These are phyloP conservation scores for Metschnikowia bowlesiae DNA, from an alignment of 805 yeast genomes.

Conservation along the genomic window DNA sequence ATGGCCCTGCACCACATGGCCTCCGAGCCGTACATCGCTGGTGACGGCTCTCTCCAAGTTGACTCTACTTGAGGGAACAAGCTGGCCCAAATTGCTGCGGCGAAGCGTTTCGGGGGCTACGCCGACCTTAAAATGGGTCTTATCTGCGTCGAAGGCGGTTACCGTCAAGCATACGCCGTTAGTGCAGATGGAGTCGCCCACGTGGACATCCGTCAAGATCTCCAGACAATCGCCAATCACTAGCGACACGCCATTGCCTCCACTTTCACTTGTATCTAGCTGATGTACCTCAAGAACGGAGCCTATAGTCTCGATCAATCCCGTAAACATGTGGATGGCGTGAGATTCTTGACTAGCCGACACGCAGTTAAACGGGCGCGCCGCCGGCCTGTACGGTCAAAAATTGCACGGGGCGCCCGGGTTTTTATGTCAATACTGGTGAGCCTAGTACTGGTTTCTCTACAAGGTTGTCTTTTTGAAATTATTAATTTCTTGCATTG, in stretches of 20 bases:
- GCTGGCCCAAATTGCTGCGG: slow-evolving; percentile 67
- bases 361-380: neutral
- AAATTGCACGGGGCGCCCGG: too few species aligned
- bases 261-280: slow-evolving; percentile 48
- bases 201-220: slow-evolving; percentile 73
- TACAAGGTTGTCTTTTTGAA: neutral
- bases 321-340: slow-evolving; percentile 73
- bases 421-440: too few species aligned
- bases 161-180: slow-evolving; percentile 93
- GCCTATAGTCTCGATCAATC: slow-evolving; percentile 85
- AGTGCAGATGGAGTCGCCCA: slow-evolving; percentile 91
- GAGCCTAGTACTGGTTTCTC: neutral
- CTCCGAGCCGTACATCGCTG: slow-evolving; percentile 84
- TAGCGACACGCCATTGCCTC: slow-evolving; percentile 73
- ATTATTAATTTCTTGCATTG: neutral
- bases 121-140: slow-evolving; percentile 73
- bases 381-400: neutral
- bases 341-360: neutral
- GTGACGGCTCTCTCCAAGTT: slow-evolving; percentile 91
- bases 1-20: slow-evolving; percentile 97
- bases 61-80: slow-evolving; percentile 57
- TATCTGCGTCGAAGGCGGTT: slow-evolving; percentile 59
- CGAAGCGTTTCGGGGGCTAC: slow-evolving; percentile 88
- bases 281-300: slow-evolving; percentile 46
- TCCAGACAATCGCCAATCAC: slow-evolving; percentile 56